A percentile compares a stretch with the other conserved stretches of the same genome.
phyloP scores from a whole-genome alignment of 2,329 filamentous ascomycete species.

The Exophiala lecanii-corni region DNA sequence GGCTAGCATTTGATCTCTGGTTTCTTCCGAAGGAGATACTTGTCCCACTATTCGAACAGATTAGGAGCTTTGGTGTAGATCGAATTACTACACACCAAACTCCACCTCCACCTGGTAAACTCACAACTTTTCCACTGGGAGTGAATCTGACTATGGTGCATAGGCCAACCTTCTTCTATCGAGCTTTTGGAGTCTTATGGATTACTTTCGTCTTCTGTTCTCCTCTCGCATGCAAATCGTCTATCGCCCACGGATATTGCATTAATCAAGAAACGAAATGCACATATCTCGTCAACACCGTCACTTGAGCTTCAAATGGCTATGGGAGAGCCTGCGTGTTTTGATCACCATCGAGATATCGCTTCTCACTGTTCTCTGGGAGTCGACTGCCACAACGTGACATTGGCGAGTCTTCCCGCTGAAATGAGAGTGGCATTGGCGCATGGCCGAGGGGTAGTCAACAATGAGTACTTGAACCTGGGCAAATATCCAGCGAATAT shows the following conservation, averaged over 20 bases:
- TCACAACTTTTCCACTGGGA: too few species aligned
- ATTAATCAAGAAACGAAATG: conserved; percentile 17
- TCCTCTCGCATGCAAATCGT: conserved; percentile 39
- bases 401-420: conserved; percentile 26
- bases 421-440: conserved; percentile 29
- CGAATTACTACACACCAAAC: conserved; percentile 26
- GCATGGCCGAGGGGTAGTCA: conserved; percentile 28
- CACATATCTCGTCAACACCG: conserved; percentile 42
- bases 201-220: conserved; percentile 36
- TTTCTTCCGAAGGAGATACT: conserved; percentile 18
- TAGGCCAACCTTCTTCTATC: conserved; percentile 1
- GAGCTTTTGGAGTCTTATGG: conserved; percentile 29
- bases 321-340: conserved; percentile 35
- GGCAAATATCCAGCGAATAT: conserved; percentile 27
- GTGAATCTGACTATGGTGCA: too few species aligned
- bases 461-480: conserved; percentile 28
- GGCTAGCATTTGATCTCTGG: conserved; percentile 27
- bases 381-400: conserved; percentile 31
- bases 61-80: conserved; percentile 21
- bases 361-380: conserved; percentile 25
- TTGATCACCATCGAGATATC: conserved; percentile 22
- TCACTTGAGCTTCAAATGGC: conserved; percentile 49
- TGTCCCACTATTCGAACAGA: conserved; percentile 21
- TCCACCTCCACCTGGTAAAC: conserved; percentile 4
- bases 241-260: conserved; percentile 24